Evolutionary conservation across 2,329 filamentous ascomycete genomes (phyloP), one percentile per base, ranked within the genome.

Genomic region (Talaromyces sp.): DNA sequence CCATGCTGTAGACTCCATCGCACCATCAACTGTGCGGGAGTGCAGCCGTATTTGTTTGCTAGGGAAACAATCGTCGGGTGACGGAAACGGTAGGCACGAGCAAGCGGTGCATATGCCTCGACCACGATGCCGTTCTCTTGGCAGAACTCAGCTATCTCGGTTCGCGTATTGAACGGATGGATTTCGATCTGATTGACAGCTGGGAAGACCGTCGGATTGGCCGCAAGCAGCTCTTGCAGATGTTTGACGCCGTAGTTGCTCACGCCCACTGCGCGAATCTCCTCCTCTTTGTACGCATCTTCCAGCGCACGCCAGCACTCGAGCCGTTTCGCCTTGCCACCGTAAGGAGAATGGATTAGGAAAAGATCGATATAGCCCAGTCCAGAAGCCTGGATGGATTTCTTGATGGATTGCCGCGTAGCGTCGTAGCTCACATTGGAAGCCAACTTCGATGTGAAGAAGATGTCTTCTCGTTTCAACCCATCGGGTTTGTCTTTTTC

Each of bases 161-260:
- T 82, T 61, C 89, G 86, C 1, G 90, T 92, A 75, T 93, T 92
- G 84, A 94, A 95, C 0, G 91, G 91, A 68, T 94, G 91, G 1
- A 93, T 85, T 75, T 94, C 90, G 71, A 93, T 89, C 78, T 95
- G 91, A 72, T 94, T 94, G 60, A 94, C 86, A 1, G 87, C 85
- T 0, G 91, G 91, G 10, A 80, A 75, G 54, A 91, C 83, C 0
- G 83, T 82, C 0, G 89, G 88, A 11, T 85, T 85, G 0, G 84
- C 84, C 1, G 83, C 82, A 72, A 92, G 84, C 58, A 93, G 79
- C 73, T 93, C 90, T 68, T 91, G 84, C 60, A 93, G 83, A 80
- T 93, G 91, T 68, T 86, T 86, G 47, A 91, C 85, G 0, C 91
- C 91, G 73, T 86, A 95, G 76, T 95, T 95, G 73, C 88, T 91